phyloP scores from a whole-genome alignment of 768 basidiomycete genomes.

The Austroboletus festivus region DNA sequence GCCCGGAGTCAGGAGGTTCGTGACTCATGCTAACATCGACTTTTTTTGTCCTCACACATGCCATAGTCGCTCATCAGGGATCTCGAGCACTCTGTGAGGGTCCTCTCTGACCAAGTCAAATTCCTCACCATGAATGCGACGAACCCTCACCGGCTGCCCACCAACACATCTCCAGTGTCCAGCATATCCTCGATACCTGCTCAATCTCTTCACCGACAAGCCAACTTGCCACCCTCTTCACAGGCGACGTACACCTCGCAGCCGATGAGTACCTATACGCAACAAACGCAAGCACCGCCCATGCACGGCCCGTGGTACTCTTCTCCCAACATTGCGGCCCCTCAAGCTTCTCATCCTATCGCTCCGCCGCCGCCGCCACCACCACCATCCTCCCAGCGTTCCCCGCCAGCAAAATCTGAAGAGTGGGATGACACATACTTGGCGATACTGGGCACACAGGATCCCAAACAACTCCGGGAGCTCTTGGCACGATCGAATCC shows the following conservation, averaged over 20 bases:
- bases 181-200: constrained; percentile 36
- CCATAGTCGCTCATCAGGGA: constrained; percentile 70
- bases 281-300: constrained; percentile 30
- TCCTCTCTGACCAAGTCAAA: constrained; percentile 79
- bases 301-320: constrained; percentile 53
- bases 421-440: constrained; percentile 87
- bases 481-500: constrained; percentile 72
- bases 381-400: constrained; percentile 40
- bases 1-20: constrained; percentile 76
- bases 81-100: constrained; percentile 72
- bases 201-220: constrained; percentile 36
- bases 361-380: constrained; percentile 56
- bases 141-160: constrained; percentile 30
- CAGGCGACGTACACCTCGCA: constrained; percentile 32
- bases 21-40: not conserved
- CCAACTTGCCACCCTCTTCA: constrained; percentile 37
- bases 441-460: constrained; percentile 72
- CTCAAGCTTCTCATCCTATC: constrained; percentile 78
- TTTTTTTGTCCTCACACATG: constrained; percentile 10
- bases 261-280: constrained; percentile 29
- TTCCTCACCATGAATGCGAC: constrained; percentile 62
- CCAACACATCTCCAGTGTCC: constrained; percentile 33
- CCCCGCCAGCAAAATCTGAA: constrained; percentile 58
- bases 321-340: constrained; percentile 62
- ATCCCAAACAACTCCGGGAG: constrained; percentile 69